A percentile compares a stretch with the other conserved stretches of the same genome.
phyloP scores from a whole-genome alignment of 2,329 filamentous ascomycete species.

The Epicoccum sorghinum region DNA sequence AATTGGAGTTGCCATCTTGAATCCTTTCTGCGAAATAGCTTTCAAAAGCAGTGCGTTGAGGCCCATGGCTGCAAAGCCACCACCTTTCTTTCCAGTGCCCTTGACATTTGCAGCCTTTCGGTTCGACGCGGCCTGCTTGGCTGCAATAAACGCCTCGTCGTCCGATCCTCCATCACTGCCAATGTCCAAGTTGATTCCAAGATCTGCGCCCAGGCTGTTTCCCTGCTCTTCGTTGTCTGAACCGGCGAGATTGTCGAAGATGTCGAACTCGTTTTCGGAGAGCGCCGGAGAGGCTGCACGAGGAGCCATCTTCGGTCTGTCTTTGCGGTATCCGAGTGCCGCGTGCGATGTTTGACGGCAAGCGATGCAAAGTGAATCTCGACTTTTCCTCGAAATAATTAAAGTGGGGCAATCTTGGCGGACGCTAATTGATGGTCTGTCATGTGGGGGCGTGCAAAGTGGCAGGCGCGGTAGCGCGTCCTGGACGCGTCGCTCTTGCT shows the following conservation, averaged over 20 bases:
- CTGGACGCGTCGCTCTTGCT: conserved; percentile 24
- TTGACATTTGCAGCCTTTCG: conserved; percentile 81
- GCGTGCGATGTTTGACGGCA: conserved; percentile 17
- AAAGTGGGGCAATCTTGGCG: conserved; percentile 38
- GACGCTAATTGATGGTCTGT: neutral
- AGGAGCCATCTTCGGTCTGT: conserved; percentile 64
- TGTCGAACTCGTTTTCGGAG: conserved; percentile 92
- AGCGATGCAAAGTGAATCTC: conserved; percentile 8
- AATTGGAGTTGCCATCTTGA: conserved; percentile 94
- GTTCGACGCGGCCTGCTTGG: conserved; percentile 85
- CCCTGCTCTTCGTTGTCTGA: conserved; percentile 58
- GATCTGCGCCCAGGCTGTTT: conserved; percentile 43
- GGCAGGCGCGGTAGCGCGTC: conserved; percentile 33
- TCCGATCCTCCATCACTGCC: conserved; percentile 63
- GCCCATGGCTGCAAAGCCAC: conserved; percentile 95
- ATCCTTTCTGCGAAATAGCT: conserved; percentile 91
- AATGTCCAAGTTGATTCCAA: conserved; percentile 44
- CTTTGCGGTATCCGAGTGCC: conserved; percentile 2
- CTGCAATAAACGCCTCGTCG: conserved; percentile 90
- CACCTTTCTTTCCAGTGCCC: conserved; percentile 88
- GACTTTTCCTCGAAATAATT: conserved; percentile 21
- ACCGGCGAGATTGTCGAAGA: conserved; percentile 77
- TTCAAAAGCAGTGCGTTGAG: conserved; percentile 84
- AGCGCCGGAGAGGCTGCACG: conserved; percentile 79
- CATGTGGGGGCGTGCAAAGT: conserved; percentile 33